Percentiles rank a stretch among this genome's conserved stretches.
Conservation (phyloP, 2,329 filamentous ascomycete genomes). For the Leptographium lundbergii region DNA sequence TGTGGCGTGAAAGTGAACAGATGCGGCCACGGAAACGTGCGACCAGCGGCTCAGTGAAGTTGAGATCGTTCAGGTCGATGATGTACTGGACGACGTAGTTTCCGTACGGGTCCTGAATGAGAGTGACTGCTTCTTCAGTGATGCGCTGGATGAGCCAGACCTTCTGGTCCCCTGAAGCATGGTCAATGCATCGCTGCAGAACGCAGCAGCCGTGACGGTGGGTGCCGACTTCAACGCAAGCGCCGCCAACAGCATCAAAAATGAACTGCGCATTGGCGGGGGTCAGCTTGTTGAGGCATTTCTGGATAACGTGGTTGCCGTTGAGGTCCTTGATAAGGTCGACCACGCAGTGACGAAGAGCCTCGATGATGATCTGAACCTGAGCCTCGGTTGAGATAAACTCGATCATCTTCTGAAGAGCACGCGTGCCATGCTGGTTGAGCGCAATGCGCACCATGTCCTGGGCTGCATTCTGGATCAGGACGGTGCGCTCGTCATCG, state of each 20-base stretch:
- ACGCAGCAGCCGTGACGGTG: slow-evolving; percentile 98
- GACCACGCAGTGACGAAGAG: slow-evolving; percentile 73
- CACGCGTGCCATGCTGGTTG: slow-evolving; percentile 93
- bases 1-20: slow-evolving; percentile 73
- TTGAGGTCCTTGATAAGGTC: slow-evolving; percentile 95
- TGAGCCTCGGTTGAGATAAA: slow-evolving; percentile 80
- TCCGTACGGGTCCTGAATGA: slow-evolving; percentile 94
- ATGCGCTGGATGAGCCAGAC: slow-evolving; percentile 75
- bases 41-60: slow-evolving; percentile 83
- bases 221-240: slow-evolving; percentile 85
- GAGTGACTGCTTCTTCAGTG: slow-evolving; percentile 71
- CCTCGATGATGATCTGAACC: slow-evolving; percentile 74
- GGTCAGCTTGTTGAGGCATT: slow-evolving; percentile 90
- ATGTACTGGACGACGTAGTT: slow-evolving; percentile 99
- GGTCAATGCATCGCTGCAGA: slow-evolving; percentile 94
- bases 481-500: slow-evolving; percentile 82
- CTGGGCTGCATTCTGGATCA: slow-evolving; percentile 80
- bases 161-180: slow-evolving; percentile 84
- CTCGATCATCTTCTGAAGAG: slow-evolving; percentile 99
- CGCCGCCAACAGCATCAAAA: slow-evolving; percentile 78
- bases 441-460: slow-evolving; percentile 88
- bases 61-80: slow-evolving; percentile 77
- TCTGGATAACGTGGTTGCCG: slow-evolving; percentile 98
- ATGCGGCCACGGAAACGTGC: slow-evolving; percentile 63
- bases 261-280: slow-evolving; percentile 86